Percentiles rank a stretch among this genome's conserved stretches.
These are phyloP conservation scores for Puccinia hordei DNA, from an alignment of 1,284 basidiomycete genomes.

Conservation along the genomic window DNA sequence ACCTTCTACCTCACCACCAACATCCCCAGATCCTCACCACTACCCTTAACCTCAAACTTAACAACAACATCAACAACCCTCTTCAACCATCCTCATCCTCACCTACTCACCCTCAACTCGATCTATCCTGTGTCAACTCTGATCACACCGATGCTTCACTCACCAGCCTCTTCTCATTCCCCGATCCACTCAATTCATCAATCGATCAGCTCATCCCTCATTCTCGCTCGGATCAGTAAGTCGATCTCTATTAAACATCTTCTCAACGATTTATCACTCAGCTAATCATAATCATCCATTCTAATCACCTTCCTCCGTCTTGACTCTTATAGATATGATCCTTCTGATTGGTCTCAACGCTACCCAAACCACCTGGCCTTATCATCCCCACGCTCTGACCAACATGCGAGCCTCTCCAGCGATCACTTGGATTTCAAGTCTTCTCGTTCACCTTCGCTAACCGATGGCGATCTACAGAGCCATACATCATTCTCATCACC, in stretches of 20 bases:
- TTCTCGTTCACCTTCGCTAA: neutral
- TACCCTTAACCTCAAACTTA: neutral
- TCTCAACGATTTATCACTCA: too few species aligned
- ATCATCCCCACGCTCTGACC: conserved; percentile 5
- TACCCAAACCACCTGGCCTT: neutral
- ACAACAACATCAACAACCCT: neutral
- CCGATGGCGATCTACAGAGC: conserved; percentile 1
- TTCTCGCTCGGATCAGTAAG: conserved; percentile 2
- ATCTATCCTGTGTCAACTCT: conserved; percentile 22
- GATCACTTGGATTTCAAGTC: neutral
- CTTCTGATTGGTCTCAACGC: neutral
- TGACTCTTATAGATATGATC: neutral
- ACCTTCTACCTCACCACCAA: neutral
- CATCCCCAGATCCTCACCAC: neutral
- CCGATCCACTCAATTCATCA: conserved; percentile 22
- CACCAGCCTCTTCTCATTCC: conserved; percentile 26
- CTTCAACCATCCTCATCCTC: neutral
- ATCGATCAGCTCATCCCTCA: conserved; percentile 1
- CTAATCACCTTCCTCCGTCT: too few species aligned
- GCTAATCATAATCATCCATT: too few species aligned
- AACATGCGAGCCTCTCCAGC: conserved; percentile 15
- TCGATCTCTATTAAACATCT: neutral
- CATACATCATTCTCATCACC: neutral
- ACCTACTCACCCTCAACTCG: neutral
- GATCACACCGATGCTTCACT: conserved; percentile 14